Evolutionary conservation across 305 asterid genomes (phyloP).

Genomic region (Solanum aculeatissimum): DNA sequence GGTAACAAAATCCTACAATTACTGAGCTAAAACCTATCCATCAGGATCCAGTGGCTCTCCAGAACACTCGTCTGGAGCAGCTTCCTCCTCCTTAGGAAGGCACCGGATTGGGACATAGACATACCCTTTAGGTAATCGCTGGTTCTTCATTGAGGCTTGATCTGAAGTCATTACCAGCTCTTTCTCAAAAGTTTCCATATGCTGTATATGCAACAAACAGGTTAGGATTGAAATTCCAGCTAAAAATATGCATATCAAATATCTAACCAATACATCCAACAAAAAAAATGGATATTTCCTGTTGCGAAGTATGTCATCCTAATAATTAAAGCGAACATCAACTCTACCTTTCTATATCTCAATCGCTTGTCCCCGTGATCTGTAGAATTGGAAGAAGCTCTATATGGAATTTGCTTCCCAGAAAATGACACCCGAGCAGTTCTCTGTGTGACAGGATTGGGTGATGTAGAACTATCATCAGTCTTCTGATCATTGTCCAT

Average conservation of each 20-base stretch:
- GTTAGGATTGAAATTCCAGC: neutral
- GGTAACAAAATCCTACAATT: neutral
- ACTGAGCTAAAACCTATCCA: conserved; percentile 13
- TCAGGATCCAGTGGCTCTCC: conserved; percentile 34
- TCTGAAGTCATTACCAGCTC: conserved; percentile 90
- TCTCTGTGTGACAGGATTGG: conserved; percentile 34
- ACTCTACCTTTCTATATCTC: conserved; percentile 45
- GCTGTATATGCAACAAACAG: conserved; percentile 26
- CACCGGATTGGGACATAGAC: conserved; percentile 75
- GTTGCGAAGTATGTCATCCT: neutral
- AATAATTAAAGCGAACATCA: neutral
- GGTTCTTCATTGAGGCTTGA: conserved; percentile 88
- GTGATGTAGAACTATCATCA: conserved; percentile 73
- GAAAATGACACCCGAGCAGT: conserved; percentile 39
- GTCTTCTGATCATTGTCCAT: conserved; percentile 70
- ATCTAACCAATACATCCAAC: neutral
- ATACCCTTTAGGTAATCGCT: conserved; percentile 77
- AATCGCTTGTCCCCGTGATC: conserved; percentile 48
- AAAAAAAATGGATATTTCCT: neutral
- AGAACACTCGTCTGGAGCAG: conserved; percentile 32
- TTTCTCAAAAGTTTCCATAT: conserved; percentile 67
- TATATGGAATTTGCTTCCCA: conserved; percentile 75
- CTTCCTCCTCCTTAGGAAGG: conserved; percentile 66
- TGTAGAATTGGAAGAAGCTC: conserved; percentile 31
- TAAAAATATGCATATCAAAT: neutral